Conservation (phyloP, 768 basidiomycete species). For the Pisolithus tinctorius region DNA sequence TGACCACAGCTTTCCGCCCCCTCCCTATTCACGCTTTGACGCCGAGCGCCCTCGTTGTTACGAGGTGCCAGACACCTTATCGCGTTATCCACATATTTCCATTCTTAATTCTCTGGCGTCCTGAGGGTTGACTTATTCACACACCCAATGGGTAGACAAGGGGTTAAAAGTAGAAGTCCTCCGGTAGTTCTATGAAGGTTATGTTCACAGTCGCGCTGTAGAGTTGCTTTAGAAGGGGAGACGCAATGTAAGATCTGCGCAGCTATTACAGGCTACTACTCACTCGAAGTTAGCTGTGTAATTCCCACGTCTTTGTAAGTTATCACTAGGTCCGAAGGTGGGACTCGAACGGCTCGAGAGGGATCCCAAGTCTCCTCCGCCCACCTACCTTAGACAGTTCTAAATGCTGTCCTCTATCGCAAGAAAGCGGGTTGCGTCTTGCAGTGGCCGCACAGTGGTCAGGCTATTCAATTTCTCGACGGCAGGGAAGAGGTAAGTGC, state of each 20-base stretch:
- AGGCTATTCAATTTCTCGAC: slow-evolving; percentile 35
- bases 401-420: slow-evolving; percentile 25
- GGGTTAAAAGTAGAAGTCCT: not conserved
- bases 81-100: slow-evolving; percentile 23
- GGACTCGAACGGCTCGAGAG: not conserved
- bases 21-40: slow-evolving; percentile 25
- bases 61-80: slow-evolving; percentile 13
- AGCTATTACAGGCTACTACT: too few relatives aligned
- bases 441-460: slow-evolving; percentile 36
- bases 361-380: not conserved
- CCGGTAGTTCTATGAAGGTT: too few relatives aligned
- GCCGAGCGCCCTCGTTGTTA: slow-evolving; percentile 12
- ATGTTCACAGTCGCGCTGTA: too few relatives aligned
- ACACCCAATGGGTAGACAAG: not conserved
- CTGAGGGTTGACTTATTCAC: not conserved
- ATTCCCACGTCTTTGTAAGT: not conserved
- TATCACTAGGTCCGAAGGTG: too few relatives aligned
- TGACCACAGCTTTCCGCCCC: slow-evolving; percentile 11
- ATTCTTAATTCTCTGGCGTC: not conserved
- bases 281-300: too few relatives aligned
- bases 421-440: slow-evolving; percentile 13
- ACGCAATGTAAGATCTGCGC: too few relatives aligned
- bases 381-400: not conserved
- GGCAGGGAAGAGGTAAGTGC: slow-evolving; percentile 38
- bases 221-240: too few relatives aligned